Base-by-base conservation (phyloP, 2,329 filamentous ascomycete species). In the Sclerotinia borealis region DNA sequence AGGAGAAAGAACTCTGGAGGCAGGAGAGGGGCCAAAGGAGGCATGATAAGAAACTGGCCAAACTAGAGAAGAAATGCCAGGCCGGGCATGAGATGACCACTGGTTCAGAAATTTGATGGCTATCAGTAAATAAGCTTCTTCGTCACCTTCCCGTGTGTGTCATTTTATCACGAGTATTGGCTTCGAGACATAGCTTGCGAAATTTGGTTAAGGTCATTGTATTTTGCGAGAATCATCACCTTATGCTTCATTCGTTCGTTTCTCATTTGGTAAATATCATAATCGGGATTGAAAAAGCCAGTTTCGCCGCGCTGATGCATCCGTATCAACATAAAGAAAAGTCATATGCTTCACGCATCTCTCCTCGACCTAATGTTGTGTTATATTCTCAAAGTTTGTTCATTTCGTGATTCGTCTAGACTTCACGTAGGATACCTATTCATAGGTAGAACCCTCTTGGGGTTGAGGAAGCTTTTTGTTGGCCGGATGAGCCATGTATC, bases 401-500 rank as follows among this genome's bases (percentile, higher is more conserved):
- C 37, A 4, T 47, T 17, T 58, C 60, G n/a, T 56, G 25, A 39
- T 39, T 39, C 19, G 37, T 63, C 47, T 49, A 29, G n/a, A 39
- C 25, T 1, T 27, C 31, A 19, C 10, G 34, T 34, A 22, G n/a
- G 25, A 47, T 43, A 34, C 52, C 43, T 67, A 63, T 8, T 50
- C 54, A 55, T 75, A 89, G 37, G 79, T 88, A 36, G 90, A 86
- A 64, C 92, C 93, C 79, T 99, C 95, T 4, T 91, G 85, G 47
- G 95, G 95, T 77, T 99, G 95, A 15, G 92, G 90, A 36, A 97
- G 86, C 79, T 98, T 98, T 85, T 97, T 97, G 80, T 98, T 90
- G 69, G 87, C 83, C 31, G 90, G 87, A 65, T 93, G 85, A 36
- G 93, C 93, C 95, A 99, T 98, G 76, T 91, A 96, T 77, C 93